Percentiles rank a stretch among this genome's conserved stretches.
Conservation (phyloP, 805 yeast species). For the Saccharomycopsis javanensis region DNA sequence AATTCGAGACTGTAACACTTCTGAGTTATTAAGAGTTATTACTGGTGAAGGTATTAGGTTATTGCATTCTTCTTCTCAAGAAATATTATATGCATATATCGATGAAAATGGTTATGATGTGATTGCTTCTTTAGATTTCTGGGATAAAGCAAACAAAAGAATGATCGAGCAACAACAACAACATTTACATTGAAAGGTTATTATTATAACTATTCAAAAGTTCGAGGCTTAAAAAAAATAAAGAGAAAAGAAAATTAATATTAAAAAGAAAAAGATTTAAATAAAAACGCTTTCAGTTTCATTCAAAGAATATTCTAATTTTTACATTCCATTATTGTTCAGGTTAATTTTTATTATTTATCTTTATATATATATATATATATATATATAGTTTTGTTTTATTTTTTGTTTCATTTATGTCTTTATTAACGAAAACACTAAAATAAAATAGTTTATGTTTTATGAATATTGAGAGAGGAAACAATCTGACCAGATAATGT, state of each 20-base stretch:
- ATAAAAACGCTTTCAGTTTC: too few relatives aligned
- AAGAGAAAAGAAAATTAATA: too few relatives aligned
- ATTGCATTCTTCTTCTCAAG: conserved; percentile 84
- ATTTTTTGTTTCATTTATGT: neutral
- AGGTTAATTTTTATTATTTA: neutral
- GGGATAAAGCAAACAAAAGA: conserved; percentile 37
- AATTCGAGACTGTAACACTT: conserved; percentile 81
- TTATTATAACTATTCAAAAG: too few relatives aligned
- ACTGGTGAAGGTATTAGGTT: conserved; percentile 87
- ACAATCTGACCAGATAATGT: too few relatives aligned
- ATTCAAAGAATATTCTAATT: too few relatives aligned
- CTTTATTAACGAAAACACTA: neutral
- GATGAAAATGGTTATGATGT: conserved; percentile 86
- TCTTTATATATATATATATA: neutral
- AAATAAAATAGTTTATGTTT: neutral
- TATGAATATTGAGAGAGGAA: neutral
- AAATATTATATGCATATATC: conserved; percentile 86
- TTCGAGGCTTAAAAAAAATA: too few relatives aligned
- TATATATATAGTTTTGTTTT: neutral
- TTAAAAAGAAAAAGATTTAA: too few relatives aligned
- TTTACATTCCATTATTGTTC: neutral
- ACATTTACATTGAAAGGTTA: neutral
- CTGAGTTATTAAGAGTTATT: conserved; percentile 78
- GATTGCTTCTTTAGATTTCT: conserved; percentile 85
- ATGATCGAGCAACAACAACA: conserved; percentile 1